A percentile compares a stretch with the other conserved stretches of the same genome.
Conservation (phyloP, 192 early-diverging fungal genomes). For the Backusella morwellensis region DNA sequence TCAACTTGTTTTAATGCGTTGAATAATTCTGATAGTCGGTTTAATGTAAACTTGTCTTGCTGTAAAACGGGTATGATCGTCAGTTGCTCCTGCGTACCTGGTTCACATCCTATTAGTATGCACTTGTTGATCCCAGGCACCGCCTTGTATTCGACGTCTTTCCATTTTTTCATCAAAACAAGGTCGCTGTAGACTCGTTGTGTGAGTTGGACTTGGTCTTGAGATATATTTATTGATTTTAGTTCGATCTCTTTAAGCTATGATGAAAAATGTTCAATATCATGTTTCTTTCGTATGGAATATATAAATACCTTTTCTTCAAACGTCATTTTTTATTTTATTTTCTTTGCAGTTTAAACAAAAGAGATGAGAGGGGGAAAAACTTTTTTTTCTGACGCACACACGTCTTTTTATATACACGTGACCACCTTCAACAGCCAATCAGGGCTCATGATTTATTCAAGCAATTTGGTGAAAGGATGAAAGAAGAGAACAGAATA, state of each 20-base stretch:
- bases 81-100: neutral
- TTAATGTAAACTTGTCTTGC: neutral
- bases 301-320: neutral
- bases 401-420: neutral
- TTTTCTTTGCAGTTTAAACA: neutral
- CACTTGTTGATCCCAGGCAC: neutral
- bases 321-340: neutral
- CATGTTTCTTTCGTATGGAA: neutral
- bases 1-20: neutral
- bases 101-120: neutral
- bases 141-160: neutral
- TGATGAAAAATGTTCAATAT: neutral
- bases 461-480: neutral
- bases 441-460: neutral
- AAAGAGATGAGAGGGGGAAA: neutral
- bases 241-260: neutral
- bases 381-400: neutral
- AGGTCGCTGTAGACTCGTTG: neutral
- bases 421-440: neutral
- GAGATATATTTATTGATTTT: neutral
- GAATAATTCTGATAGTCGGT: neutral
- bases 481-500: neutral
- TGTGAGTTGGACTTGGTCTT: neutral
- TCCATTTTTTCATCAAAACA: slow-evolving; percentile 10
- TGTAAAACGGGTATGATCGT: neutral